Percentiles rank a stretch among this genome's conserved stretches.
Conservation (phyloP, 441 rosid species). For the Melastoma candidum region DNA sequence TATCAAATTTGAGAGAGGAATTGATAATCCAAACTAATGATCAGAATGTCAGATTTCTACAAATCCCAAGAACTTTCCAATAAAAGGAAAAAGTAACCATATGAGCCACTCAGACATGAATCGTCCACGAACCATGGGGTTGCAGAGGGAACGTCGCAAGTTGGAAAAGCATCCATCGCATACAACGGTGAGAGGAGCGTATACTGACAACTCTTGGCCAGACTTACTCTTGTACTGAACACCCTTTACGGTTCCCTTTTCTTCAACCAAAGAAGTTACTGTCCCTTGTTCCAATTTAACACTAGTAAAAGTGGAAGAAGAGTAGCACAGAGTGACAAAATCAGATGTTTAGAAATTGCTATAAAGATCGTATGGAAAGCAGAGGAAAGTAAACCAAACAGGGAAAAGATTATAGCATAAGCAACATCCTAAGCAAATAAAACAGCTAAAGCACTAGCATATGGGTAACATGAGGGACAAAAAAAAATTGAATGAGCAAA, state of each 20-base stretch:
- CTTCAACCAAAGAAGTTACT: constrained; percentile 68
- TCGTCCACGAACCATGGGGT: constrained; percentile 39
- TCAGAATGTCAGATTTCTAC: too few relatives aligned
- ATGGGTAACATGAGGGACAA: too few relatives aligned
- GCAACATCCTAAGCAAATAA: too few relatives aligned
- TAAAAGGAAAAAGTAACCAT: neutral
- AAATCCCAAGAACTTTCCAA: too few relatives aligned
- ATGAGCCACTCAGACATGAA: too few relatives aligned
- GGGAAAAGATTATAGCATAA: too few relatives aligned
- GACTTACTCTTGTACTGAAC: constrained; percentile 59
- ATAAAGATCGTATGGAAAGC: neutral
- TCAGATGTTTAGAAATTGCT: neutral
- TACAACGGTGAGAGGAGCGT: constrained; percentile 63
- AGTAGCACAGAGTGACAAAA: constrained; percentile 10
- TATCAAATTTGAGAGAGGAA: too few relatives aligned
- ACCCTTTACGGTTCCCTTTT: constrained; percentile 59
- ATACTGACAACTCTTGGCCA: constrained; percentile 44
- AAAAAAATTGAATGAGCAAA: too few relatives aligned
- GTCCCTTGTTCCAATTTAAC: constrained; percentile 77
- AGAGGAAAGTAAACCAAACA: too few relatives aligned
- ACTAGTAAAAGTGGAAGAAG: constrained; percentile 25
- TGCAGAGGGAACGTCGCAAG: constrained; percentile 71
- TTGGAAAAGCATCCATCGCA: constrained; percentile 89
- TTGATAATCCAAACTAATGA: too few relatives aligned
- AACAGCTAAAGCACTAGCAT: too few relatives aligned